A percentile compares a stretch with the other conserved stretches of the same genome.
phyloP scores from a whole-genome alignment of 768 basidiomycete species.

The Lactarius tabidus region DNA sequence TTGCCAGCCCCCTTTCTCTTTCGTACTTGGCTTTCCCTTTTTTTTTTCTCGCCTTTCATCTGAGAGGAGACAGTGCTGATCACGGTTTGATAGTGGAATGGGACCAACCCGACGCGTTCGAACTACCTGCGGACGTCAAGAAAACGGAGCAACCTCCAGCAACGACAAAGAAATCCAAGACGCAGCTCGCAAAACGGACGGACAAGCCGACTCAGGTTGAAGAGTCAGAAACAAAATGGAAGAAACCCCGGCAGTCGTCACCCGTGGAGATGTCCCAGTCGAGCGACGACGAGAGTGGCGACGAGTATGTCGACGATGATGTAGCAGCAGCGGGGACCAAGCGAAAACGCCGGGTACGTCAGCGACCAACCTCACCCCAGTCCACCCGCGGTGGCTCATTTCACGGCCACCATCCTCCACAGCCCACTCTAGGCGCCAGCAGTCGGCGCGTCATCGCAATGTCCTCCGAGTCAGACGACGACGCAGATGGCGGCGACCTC shows the following conservation, averaged over 20 bases:
- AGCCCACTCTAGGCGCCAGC: background rate
- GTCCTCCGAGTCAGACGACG: constrained; percentile 16
- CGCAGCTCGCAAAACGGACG: constrained; percentile 21
- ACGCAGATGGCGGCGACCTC: constrained; percentile 3
- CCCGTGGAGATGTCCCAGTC: constrained; percentile 28
- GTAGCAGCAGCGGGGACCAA: constrained; percentile 32
- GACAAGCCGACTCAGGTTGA: constrained; percentile 33
- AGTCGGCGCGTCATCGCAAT: constrained; percentile 7
- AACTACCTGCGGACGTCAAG: constrained; percentile 28
- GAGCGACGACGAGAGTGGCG: constrained; percentile 47
- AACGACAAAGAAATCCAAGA: constrained; percentile 24
- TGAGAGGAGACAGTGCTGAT: constrained; percentile 15
- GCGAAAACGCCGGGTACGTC: constrained; percentile 46
- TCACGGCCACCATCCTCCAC: background rate
- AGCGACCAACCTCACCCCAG: too few species aligned
- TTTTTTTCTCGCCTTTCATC: background rate
- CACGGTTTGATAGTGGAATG: constrained; percentile 52
- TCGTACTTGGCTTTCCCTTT: background rate
- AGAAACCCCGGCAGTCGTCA: constrained; percentile 6
- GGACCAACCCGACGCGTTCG: constrained; percentile 62
- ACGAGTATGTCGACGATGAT: constrained; percentile 67
- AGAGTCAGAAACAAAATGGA: constrained; percentile 47
- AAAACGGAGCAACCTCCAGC: constrained; percentile 29
- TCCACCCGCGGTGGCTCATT: background rate
- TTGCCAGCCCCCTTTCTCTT: background rate